Evolutionary conservation across 257 asterid species (phyloP).

Genomic region (Lycium barbarum): DNA sequence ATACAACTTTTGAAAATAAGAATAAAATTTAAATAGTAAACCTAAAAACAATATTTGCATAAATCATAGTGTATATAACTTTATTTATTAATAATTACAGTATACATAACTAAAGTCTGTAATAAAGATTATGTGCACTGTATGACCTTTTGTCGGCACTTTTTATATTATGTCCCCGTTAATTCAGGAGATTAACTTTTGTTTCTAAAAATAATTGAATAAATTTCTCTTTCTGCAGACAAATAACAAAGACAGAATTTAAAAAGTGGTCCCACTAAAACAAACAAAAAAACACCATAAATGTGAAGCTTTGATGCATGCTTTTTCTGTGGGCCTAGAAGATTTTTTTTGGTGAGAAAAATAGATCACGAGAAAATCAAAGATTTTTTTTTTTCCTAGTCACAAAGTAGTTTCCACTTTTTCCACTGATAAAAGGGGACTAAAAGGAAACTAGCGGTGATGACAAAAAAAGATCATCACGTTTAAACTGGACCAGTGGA

Average conservation of each 20-base stretch:
- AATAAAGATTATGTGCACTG: too few species aligned
- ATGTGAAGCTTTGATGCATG: background rate
- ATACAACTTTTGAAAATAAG: too few species aligned
- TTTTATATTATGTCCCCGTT: too few species aligned
- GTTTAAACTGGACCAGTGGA: constrained; percentile 5
- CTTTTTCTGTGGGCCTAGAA: constrained; percentile 30
- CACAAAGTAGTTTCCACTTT: background rate
- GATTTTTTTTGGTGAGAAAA: constrained; percentile 29
- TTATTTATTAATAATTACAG: too few species aligned
- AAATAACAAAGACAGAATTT: background rate
- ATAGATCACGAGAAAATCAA: constrained; percentile 11
- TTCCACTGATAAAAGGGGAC: background rate
- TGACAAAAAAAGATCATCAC: background rate
- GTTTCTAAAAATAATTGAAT: too few species aligned
- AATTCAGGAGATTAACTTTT: too few species aligned
- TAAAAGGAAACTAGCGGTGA: constrained; percentile 8
- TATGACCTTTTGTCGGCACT: too few species aligned
- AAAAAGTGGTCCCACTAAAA: background rate
- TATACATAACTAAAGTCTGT: too few species aligned
- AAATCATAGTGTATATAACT: too few species aligned
- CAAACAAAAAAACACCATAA: background rate
- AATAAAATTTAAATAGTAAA: too few species aligned
- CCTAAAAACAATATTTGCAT: background rate
- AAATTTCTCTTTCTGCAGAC: background rate
- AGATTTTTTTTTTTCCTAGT: background rate